phyloP scores from a whole-genome alignment of 257 asterid genomes.

The Perilla frutescens region DNA sequence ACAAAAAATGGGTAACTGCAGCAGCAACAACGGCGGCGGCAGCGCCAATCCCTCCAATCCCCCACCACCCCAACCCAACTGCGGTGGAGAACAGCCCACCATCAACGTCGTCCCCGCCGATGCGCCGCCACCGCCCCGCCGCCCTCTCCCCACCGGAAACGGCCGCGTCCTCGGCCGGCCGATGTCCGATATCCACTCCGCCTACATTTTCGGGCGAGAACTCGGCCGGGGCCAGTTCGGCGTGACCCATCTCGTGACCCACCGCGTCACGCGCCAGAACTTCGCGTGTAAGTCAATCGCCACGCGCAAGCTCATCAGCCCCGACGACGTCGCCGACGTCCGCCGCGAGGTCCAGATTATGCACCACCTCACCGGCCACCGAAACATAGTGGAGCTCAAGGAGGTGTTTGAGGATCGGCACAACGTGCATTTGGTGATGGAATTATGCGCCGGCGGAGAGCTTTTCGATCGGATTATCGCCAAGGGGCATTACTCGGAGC shows the following conservation, averaged over 20 bases:
- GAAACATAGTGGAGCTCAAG: slow-evolving; percentile 79
- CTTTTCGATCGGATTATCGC: slow-evolving; percentile 82
- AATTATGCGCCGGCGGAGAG: slow-evolving; percentile 90
- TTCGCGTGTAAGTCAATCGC: slow-evolving; percentile 95
- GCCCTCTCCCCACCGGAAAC: slow-evolving; percentile 55
- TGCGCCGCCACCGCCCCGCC: slow-evolving; percentile 72
- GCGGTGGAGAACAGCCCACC: slow-evolving; percentile 27
- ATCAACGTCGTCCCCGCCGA: slow-evolving; percentile 63
- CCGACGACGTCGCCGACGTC: slow-evolving; percentile 82
- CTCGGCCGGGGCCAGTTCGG: slow-evolving; percentile 96
- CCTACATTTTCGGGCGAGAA: slow-evolving; percentile 76
- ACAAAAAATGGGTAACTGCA: slow-evolving; percentile 70
- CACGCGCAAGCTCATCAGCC: slow-evolving; percentile 62
- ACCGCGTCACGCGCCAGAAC: slow-evolving; percentile 55
- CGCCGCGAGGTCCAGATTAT: slow-evolving; percentile 94
- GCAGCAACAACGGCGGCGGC: slow-evolving; percentile 49
- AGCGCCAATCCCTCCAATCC: slow-evolving; percentile 40
- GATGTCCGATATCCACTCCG: slow-evolving; percentile 65
- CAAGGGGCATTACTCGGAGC: slow-evolving; percentile 87
- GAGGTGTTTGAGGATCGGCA: slow-evolving; percentile 84
- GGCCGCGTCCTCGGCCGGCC: slow-evolving; percentile 88
- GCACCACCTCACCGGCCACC: slow-evolving; percentile 90
- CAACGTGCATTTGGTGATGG: slow-evolving; percentile 78
- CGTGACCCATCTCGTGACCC: slow-evolving; percentile 76
- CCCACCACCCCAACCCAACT: slow-evolving; percentile 41